Evolutionary conservation across 1,284 basidiomycete species (phyloP), one percentile per base, ranked within the genome.

Genomic region (Vanrija pseudolonga): DNA sequence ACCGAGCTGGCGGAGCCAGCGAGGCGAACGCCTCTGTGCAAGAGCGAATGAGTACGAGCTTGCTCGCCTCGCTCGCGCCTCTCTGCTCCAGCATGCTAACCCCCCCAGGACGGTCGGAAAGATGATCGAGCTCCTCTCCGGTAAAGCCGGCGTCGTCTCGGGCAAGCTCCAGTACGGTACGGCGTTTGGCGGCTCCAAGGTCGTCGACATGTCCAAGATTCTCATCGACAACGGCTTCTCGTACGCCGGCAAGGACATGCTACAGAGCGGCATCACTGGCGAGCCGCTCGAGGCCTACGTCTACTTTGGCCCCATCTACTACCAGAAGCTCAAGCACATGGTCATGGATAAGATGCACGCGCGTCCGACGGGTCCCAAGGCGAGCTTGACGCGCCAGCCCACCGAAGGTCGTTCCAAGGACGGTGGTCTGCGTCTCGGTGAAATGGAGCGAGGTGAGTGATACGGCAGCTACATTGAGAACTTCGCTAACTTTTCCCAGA

Each of bases 331-430:
- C 45, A 78, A 74, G 80, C 92, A 94, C 79, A 96, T 95, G 92
- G 94, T 98, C 57, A 90, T 96, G 86, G 94, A 98, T 80, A 98
- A 99, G 82, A 98, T 98, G 96, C 96, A 98, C 69, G 96, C 96
- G 61, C 87, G 96, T 60, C 92, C 94, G 46, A 87, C 90, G 64
- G 96, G 96, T 20, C 96, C 96, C 39, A 86, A 94, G 65, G 96
- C 96, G 6, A 95, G 94, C 15, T 80, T 98, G 47, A 99, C 96
- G 2, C 87, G 96, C 28, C 96, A 99, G 76, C 96, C 96, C 1
- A 98, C 96, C 1, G 96, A 99, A 78, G 96, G 96, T 77, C 86
- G 96, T 53, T 96, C 92, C 45, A 85, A 96, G 57, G 96, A 98
- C 76, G 96, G 96, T 69, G 96, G 96, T 60, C 79, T 99, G 61